Percentiles rank a stretch among this genome's conserved stretches.
Conservation (phyloP, 225 moss, liverwort and hornwort species). For the Asterella californica region DNA sequence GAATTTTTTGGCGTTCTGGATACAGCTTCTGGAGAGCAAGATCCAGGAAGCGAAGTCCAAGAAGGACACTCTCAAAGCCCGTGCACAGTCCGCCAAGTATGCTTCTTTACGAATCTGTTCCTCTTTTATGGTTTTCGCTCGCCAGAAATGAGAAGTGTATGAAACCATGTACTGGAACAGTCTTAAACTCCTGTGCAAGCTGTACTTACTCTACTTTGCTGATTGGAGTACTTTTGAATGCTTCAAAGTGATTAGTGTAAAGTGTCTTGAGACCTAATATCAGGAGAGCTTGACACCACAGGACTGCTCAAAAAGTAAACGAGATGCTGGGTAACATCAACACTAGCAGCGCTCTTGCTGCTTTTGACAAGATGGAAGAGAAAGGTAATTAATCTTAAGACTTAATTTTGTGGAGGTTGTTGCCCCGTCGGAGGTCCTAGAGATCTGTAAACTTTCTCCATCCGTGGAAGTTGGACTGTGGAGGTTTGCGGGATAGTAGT, state of each 20-base stretch:
- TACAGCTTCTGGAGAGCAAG: constrained; percentile 93
- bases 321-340: constrained; percentile 97
- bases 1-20: constrained; percentile 4
- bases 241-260: not conserved
- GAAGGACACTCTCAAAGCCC: constrained; percentile 97
- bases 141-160: not conserved
- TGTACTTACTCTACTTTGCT: not conserved
- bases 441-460: not conserved
- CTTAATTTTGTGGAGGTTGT: not conserved
- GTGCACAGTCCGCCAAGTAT: constrained; percentile 97
- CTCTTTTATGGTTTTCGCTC: not conserved
- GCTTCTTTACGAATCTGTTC: constrained; percentile 3
- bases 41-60: constrained; percentile 98
- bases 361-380: constrained; percentile 99
- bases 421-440: not conserved
- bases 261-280: constrained; percentile 19
- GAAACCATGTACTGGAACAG: too few relatives aligned
- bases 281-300: constrained; percentile 39
- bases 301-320: constrained; percentile 97
- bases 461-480: not conserved
- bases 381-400: constrained; percentile 45
- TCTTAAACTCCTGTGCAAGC: not conserved
- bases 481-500: not conserved
- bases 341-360: constrained; percentile 95
- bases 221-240: not conserved